Conservation (phyloP, 179 eudicot genomes). For the Camellia oleifera region DNA sequence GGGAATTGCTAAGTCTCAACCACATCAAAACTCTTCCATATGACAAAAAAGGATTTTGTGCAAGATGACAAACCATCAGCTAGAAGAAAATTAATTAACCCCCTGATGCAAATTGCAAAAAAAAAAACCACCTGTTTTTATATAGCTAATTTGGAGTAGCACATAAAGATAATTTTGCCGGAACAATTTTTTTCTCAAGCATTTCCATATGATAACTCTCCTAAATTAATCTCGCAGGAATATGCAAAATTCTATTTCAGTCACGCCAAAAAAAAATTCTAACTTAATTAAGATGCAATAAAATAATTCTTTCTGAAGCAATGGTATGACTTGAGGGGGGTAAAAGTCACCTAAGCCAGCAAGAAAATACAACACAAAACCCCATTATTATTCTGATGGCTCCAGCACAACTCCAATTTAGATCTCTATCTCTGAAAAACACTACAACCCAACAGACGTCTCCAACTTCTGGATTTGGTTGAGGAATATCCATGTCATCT, state of each 20-base stretch:
- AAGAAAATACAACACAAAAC: background rate
- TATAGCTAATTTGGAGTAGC: too few species aligned
- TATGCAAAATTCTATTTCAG: background rate
- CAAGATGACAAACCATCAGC: too few species aligned
- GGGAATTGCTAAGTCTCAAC: too few species aligned
- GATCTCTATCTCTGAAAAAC: conserved; percentile 1
- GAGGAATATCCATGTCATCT: conserved; percentile 97
- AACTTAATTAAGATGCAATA: background rate
- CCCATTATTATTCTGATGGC: conserved; percentile 1
- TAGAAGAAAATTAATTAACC: too few species aligned
- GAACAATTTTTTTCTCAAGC: background rate
- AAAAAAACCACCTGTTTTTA: background rate
- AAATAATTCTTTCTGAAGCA: background rate
- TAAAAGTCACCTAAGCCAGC: background rate
- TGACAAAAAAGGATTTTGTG: too few species aligned
- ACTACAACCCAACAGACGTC: conserved; percentile 52
- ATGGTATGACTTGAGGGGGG: background rate
- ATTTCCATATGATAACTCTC: background rate
- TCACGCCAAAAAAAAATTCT: background rate
- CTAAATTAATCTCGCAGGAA: background rate
- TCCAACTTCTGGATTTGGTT: conserved; percentile 75
- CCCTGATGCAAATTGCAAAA: too few species aligned
- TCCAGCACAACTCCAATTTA: background rate
- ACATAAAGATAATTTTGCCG: background rate
- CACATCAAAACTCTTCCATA: too few species aligned